Conservation (phyloP, 2,329 filamentous ascomycete genomes). For the Aureobasidium mangrovei region DNA sequence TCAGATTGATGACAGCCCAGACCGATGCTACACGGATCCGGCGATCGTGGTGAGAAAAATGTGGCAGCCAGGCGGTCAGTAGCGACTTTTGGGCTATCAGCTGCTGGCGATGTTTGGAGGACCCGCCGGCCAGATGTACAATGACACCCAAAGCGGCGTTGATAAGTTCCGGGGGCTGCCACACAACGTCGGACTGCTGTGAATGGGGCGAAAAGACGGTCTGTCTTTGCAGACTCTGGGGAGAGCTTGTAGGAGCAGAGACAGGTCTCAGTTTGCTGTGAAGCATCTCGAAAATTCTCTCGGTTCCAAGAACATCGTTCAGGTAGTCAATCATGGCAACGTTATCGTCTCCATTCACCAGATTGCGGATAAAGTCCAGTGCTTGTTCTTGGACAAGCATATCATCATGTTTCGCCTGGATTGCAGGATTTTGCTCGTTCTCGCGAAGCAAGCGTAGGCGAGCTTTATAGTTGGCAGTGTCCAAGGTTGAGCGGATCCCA, state of each 20-base stretch:
- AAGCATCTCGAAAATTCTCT: slow-evolving; percentile 72
- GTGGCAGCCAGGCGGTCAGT: slow-evolving; percentile 60
- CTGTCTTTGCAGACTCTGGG: background rate
- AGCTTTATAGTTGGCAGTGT: slow-evolving; percentile 16
- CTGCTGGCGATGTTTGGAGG: slow-evolving; percentile 66
- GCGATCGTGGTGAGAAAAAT: slow-evolving; percentile 63
- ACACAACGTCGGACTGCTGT: slow-evolving; percentile 34
- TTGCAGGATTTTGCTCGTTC: slow-evolving; percentile 55
- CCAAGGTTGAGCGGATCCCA: slow-evolving; percentile 27
- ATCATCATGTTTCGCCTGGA: slow-evolving; percentile 66
- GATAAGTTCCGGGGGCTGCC: slow-evolving; percentile 54
- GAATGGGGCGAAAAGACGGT: slow-evolving; percentile 24
- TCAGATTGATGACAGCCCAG: slow-evolving; percentile 78
- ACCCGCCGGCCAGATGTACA: slow-evolving; percentile 78
- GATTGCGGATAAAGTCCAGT: slow-evolving; percentile 79
- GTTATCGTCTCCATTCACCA: slow-evolving; percentile 59
- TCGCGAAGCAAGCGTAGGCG: slow-evolving; percentile 19
- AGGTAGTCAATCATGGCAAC: slow-evolving; percentile 76
- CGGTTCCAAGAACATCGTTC: slow-evolving; percentile 64
- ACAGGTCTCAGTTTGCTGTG: slow-evolving; percentile 64
- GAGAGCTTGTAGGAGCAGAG: slow-evolving; percentile 22
- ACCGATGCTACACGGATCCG: slow-evolving; percentile 71
- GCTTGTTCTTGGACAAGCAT: slow-evolving; percentile 84
- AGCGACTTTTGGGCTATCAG: slow-evolving; percentile 69
- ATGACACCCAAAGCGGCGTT: slow-evolving; percentile 71